Evolutionary conservation across 495 filamentous ascomycete genomes (phyloP), one percentile per base, ranked within the genome.

Genomic region (Penicillium nucicola): DNA sequence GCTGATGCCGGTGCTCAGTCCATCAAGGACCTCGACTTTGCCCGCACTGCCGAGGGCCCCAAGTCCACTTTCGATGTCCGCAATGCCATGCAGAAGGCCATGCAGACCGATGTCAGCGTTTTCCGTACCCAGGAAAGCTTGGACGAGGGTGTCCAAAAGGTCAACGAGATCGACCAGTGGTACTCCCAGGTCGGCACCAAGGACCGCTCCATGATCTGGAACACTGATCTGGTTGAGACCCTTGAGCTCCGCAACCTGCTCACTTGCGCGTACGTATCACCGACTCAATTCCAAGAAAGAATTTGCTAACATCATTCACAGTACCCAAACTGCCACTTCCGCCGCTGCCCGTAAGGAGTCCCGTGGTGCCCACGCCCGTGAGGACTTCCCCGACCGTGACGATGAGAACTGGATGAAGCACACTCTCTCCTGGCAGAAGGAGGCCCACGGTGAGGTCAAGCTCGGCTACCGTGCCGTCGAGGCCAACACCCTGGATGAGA

Each of bases 131-230:
- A 97, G 70, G 87, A 92, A 72, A 85, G 79, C 55, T 74, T 89
- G 54, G 90, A 95, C 52, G 87, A 93, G 65, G 92, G 92, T 77
- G 88, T 93, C 35, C 67, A 74, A 62, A 87, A 81, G 70, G 88
- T 97, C 60, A 81, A 72, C 59, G 79, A 87, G 53, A 86, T 97
- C 58, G 93, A 97, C 68, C 70, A 82, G 62, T 83, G 76, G 54
- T 97, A 87, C 75, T 65, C 70, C 48, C 81, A 96, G 65, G 83
- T 97, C 53, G 88, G 89, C 61, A 95, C 88, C 70, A 96, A 95
- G 80, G 92, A 97, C 70, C 87, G 92, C 64, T 92, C 88, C 83
- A 96, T 97, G 93, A 96, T 97, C 77, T 97, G 92, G 92, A 97
- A 97, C 83, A 89, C 88, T 32, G 92, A 97, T 62, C 81, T 97